Base-by-base conservation (phyloP, 2,329 filamentous ascomycete genomes). In the Sarocladium kiliense region DNA sequence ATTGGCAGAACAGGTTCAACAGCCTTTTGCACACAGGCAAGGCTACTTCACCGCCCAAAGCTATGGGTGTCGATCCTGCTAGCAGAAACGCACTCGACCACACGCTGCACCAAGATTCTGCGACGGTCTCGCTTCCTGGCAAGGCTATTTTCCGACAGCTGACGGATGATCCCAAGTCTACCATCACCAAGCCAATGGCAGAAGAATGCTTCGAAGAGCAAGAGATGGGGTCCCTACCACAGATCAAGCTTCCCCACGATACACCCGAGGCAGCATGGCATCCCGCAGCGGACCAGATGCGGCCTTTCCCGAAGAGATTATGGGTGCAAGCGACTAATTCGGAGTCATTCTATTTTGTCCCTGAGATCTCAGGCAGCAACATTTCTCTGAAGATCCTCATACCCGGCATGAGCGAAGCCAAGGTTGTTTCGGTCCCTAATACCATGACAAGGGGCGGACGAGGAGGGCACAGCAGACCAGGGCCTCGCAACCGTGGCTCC, bases 1-100 rank as follows among this genome's bases (percentile, higher is more conserved):
- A 79, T 55, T 93, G 91, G 91, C 91, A 96, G 68, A 86, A 88
- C 63, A 85, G 85, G 63, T 91, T 97, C 68, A 91, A 96, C 68
- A 86, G 80, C 45, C 78, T 96, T 44, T 79, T 96, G 34, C 82
- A 85, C 61, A 82, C 85, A 61, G 83, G 84, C n/a, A 74, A 75
- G 37, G 91, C 88, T 66, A 77, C 83, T 7, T 72, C 79, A 19
- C 76, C 76, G 14, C 76, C 78, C 45, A 84, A 79, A 63, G 77
- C 80, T 57, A 76, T 87, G 55, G 79, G 82, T 51, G 80, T 89
- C 37, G 80, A 87, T 58, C 84, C 86, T 50, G 81, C 85, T 21
- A 89, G 84, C 61, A 87, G 86, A 67, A 84, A 74, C 63, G 82
- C 79, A 50, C 77, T 86, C 60, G 85, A 89, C 56, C 79, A 87